Conservation (phyloP, 2,329 filamentous ascomycete genomes). For the Verticillium zaregamsianum region DNA sequence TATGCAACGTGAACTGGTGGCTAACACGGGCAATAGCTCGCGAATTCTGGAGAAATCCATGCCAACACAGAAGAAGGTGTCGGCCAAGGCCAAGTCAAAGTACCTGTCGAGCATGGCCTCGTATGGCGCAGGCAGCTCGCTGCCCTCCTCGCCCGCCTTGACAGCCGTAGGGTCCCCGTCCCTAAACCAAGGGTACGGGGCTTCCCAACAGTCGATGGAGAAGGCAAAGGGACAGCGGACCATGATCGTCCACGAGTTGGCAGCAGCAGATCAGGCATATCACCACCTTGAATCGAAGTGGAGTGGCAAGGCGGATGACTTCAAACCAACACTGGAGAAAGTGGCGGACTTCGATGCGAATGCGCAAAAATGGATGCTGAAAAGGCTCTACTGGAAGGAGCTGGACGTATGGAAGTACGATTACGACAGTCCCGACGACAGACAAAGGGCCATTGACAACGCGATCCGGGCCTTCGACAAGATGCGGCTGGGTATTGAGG, state of each 20-base stretch:
- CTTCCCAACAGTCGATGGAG: slow-evolving; percentile 47
- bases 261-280: slow-evolving; percentile 46
- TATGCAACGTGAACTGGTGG: slow-evolving; percentile 6
- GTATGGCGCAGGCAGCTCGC: slow-evolving; percentile 29
- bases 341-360: slow-evolving; percentile 48
- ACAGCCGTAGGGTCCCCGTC: slow-evolving; percentile 51
- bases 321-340: slow-evolving; percentile 51
- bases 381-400: slow-evolving; percentile 57
- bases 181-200: slow-evolving; percentile 42
- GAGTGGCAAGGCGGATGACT: slow-evolving; percentile 48
- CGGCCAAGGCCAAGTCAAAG: slow-evolving; percentile 36
- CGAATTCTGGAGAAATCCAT: slow-evolving; percentile 23
- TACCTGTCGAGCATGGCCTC: slow-evolving; percentile 36
- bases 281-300: slow-evolving; percentile 47
- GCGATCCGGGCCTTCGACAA: slow-evolving; percentile 58
- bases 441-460: slow-evolving; percentile 58
- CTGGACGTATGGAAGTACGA: slow-evolving; percentile 60
- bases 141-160: slow-evolving; percentile 53
- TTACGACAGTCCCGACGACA: slow-evolving; percentile 49
- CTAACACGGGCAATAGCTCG: slow-evolving; percentile 28
- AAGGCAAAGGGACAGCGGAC: slow-evolving; percentile 49
- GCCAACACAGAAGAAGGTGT: slow-evolving; percentile 24
- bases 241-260: slow-evolving; percentile 57
- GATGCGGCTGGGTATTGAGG: slow-evolving; percentile 49
- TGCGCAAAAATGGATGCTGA: slow-evolving; percentile 49